A percentile compares a stretch with the other conserved stretches of the same genome.
phyloP scores from a whole-genome alignment of 345 rosid species.

The Nasturtium officinale region DNA sequence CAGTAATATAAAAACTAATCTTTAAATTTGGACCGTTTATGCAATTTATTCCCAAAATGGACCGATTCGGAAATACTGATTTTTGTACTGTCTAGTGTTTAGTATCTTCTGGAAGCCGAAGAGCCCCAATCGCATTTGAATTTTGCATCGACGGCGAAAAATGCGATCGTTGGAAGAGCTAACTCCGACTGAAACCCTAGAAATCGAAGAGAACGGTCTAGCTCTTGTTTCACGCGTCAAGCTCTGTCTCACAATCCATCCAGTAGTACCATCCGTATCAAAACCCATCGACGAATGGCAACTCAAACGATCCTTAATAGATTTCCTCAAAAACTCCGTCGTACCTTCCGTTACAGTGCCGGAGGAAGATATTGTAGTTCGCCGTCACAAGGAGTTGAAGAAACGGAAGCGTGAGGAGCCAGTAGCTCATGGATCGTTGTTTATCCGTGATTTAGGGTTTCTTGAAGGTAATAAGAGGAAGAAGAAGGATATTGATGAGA shows the following conservation, averaged over 20 bases:
- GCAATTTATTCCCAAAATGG: background rate
- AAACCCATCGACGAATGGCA: conserved; percentile 91
- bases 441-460: conserved; percentile 80
- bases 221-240: conserved; percentile 68
- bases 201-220: conserved; percentile 64
- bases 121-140: conserved; percentile 14
- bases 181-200: conserved; percentile 60
- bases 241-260: conserved; percentile 65
- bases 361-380: conserved; percentile 67
- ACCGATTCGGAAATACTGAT: background rate
- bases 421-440: conserved; percentile 69
- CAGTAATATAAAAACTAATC: no score
- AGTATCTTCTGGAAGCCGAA: background rate
- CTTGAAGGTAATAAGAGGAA: conserved; percentile 45
- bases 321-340: conserved; percentile 64
- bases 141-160: conserved; percentile 36
- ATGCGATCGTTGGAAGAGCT: conserved; percentile 65
- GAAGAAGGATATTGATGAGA: conserved; percentile 35
- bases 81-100: background rate
- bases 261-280: conserved; percentile 58
- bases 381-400: conserved; percentile 72
- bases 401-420: conserved; percentile 89
- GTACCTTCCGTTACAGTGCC: conserved; percentile 56
- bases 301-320: conserved; percentile 68
- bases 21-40: background rate